Evolutionary conservation across 805 yeast genomes (phyloP), one percentile per base, ranked within the genome.

Genomic region (Candida endomychidarum): DNA sequence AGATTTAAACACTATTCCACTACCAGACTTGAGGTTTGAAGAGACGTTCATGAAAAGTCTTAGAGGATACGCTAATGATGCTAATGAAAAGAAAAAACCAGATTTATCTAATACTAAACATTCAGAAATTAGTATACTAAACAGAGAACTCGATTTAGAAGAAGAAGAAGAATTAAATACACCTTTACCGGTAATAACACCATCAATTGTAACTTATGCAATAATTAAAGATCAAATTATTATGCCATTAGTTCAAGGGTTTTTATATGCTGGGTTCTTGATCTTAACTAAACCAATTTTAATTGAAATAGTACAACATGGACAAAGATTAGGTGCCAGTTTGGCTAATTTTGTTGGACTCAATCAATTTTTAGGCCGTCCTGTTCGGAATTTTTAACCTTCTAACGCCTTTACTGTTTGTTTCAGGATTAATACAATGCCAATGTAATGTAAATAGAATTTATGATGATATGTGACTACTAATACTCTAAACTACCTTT

Each of bases 21-120:
- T 72, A 2, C 90, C 90, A 0, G 91, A 84, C 50, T 60, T 83
- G 17, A 65, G 91, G 32, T 83, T 81, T 50, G 86, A 81, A 51
- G 74, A 80, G 41, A 65, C 84, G 2, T 83, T 83, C 54, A 56
- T 67, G 46, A 57, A 51, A 37, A 56, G 54, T 18, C 54, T 69
- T 21, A 43, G 53, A 25, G 41, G 43, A 8, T 65, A 67, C 41
- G 69, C 71, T 14, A 57, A 15, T 5, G 21, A 18, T 17, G 4
- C 38, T 3, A 11, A 41, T 14, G 15, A 37, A n/a, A 25, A 27
- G 7, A 14, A 22, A 9, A 8, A 3, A 51, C 16, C 45, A 37
- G 21, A 44, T 27, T 40, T 60, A 11, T n/a, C n/a, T n/a, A n/a
- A n/a, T n/a, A n/a, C n/a, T n/a, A 45, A 56, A 1, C 54, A 54